Evolutionary conservation across 306 rosid species (phyloP).

Genomic region (Ormosia emarginata): DNA sequence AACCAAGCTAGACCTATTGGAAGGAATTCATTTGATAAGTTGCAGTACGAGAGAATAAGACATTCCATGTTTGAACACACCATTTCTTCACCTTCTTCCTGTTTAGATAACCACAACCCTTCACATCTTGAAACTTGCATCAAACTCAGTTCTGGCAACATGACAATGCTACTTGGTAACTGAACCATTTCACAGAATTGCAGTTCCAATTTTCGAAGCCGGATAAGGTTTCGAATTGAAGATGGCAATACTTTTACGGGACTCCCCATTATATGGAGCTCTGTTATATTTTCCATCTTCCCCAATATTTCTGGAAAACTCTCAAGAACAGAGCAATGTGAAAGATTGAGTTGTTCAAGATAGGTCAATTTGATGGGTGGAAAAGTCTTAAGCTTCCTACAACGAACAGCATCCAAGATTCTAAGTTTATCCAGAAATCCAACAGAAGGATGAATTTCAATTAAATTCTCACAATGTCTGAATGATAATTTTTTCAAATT

Average conservation of each 20-base stretch:
- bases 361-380: neutral
- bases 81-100: no score
- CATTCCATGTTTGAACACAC: no score
- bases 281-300: neutral
- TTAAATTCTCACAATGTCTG: neutral
- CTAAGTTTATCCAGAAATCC: neutral
- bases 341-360: neutral
- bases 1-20: neutral
- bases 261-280: neutral
- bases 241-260: neutral
- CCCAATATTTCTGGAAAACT: slow-evolving; percentile 14
- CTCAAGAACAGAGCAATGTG: neutral
- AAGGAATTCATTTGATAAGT: neutral
- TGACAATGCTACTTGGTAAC: no score
- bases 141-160: no score
- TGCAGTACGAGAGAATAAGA: neutral
- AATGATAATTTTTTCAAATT: neutral
- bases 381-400: neutral
- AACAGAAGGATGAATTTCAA: neutral
- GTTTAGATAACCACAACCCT: no score
- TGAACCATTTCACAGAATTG: no score
- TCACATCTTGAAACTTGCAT: no score
- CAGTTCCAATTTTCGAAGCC: no score
- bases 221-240: neutral
- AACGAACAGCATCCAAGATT: neutral